Percentiles rank a stretch among this genome's conserved stretches.
Evolutionary conservation across 495 filamentous ascomycete species (phyloP).

Genomic region (Penicillium psychrofluorescens): DNA sequence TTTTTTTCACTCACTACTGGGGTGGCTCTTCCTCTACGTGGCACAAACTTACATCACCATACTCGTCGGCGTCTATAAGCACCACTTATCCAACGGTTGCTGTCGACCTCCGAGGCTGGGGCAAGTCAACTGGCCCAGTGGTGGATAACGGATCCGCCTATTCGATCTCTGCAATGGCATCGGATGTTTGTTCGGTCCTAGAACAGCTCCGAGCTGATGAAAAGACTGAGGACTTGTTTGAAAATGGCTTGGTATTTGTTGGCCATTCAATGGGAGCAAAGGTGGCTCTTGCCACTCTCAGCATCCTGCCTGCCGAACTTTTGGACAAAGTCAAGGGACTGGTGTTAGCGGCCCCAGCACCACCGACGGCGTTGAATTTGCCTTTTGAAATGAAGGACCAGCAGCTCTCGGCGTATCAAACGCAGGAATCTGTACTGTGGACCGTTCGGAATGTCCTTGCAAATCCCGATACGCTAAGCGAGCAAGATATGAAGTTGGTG

Average conservation of each 20-base stretch:
- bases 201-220: slow-evolving; percentile 5
- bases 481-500: slow-evolving; percentile 14
- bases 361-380: slow-evolving; percentile 22
- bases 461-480: slow-evolving; percentile 6
- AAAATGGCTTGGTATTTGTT: slow-evolving; percentile 24
- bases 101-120: slow-evolving; percentile 34
- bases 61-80: slow-evolving; percentile 10
- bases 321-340: slow-evolving; percentile 19
- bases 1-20: slow-evolving; percentile 40
- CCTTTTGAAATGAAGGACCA: slow-evolving; percentile 29
- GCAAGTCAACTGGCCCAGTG: slow-evolving; percentile 24
- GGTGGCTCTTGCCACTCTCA: slow-evolving; percentile 25
- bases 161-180: slow-evolving; percentile 19
- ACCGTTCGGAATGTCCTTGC: slow-evolving; percentile 29
- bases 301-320: slow-evolving; percentile 1
- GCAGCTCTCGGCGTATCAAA: slow-evolving; percentile 26
- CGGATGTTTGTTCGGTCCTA: slow-evolving; percentile 22
- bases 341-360: slow-evolving; percentile 28
- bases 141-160: slow-evolving; percentile 8
- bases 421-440: slow-evolving; percentile 19
- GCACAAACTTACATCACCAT: slow-evolving; percentile 17
- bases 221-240: slow-evolving; percentile 1
- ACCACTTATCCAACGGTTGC: slow-evolving; percentile 17
- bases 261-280: slow-evolving; percentile 41
- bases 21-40: slow-evolving; percentile 35